Base-by-base conservation (phyloP, 805 yeast species). In the Metschnikowia noctiluminum region DNA sequence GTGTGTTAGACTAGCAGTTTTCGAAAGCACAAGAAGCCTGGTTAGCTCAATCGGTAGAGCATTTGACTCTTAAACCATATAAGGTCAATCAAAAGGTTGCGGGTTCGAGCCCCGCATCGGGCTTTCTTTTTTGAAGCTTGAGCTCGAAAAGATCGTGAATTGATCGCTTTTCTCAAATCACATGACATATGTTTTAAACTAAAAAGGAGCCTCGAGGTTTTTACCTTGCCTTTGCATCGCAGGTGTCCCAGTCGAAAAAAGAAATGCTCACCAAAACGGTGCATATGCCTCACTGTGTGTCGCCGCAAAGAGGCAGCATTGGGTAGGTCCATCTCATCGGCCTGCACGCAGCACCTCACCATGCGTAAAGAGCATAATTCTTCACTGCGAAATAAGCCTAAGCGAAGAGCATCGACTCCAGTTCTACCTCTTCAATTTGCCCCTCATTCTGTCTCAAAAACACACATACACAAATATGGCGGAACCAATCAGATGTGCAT, bases 81-180 rank as follows among this genome's bases (percentile, higher is more conserved):
- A 56, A 59, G 60, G 59, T 62, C 59, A 53, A 62, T 62, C 66
- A 62, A 62, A 62, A 62, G 65, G 66, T 59, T 62, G 65, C 66
- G 66, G 66, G 64, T 61, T 61, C 63, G 65, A 61, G 61, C 65
- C 65, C 65, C 63, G 65, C 63, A 56, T 61, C 62, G 65, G 65
- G 63, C 63, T 61, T 31, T 37, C 35, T 50, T 54, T 45, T 45
- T 39, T 41, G 21, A 21, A 21, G 2, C 4, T 4, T 21, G 21
- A 21, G 4, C 21, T 21, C 21, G 21, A 4, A 21, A 21, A 21
- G 21, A 21, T 21, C 4, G 4, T 21, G 4, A 21, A 21, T 21
- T 21, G 21, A 21, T 21, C 21, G 21, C 21, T 21, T 21, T 21
- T 21, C 21, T 21, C 21, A 21, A 21, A 4, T 21, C 21, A 4